Conservation (phyloP, 2,329 filamentous ascomycete genomes). For the Paracamarosporium sp. region DNA sequence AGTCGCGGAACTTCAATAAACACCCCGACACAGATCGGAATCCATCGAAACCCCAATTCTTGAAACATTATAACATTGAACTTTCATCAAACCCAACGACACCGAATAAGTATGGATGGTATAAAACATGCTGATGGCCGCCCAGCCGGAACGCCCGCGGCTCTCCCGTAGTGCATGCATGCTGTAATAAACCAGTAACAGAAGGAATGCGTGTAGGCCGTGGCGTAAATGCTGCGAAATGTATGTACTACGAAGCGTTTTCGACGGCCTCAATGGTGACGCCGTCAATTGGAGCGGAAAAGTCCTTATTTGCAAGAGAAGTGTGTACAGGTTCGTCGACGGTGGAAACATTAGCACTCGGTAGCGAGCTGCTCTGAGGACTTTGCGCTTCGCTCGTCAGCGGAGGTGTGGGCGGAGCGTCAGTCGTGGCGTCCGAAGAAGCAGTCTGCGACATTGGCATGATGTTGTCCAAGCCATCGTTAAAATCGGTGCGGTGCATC, state of each 20-base stretch:
- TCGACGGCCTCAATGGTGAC: conserved; percentile 18
- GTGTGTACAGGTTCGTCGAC: conserved; percentile 51
- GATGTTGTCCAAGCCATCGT: conserved; percentile 31
- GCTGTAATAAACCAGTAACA: conserved; percentile 10
- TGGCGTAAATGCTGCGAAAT: conserved; percentile 10
- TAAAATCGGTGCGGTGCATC: conserved; percentile 52
- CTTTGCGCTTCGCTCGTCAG: conserved; percentile 74
- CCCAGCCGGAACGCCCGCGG: conserved; percentile 9
- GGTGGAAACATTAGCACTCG: conserved; percentile 68
- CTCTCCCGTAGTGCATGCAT: conserved; percentile 20
- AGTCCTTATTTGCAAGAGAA: conserved; percentile 18
- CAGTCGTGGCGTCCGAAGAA: conserved; percentile 15
- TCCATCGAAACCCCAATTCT: background rate
- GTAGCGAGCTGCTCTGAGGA: conserved; percentile 69
- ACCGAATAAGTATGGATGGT: conserved; percentile 14
- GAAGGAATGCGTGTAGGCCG: conserved; percentile 15
- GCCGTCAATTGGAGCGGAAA: conserved; percentile 13
- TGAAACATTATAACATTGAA: conserved; percentile 1
- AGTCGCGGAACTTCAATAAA: background rate
- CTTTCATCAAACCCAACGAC: background rate
- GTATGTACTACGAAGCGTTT: conserved; percentile 21
- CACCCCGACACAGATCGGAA: background rate
- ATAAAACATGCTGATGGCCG: conserved; percentile 22
- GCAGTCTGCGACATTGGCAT: conserved; percentile 21
- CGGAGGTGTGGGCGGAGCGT: conserved; percentile 63